A percentile compares a stretch with the other conserved stretches of the same genome.
These are phyloP conservation scores for Trichoderma semiorbis DNA, from an alignment of 2,329 filamentous ascomycete genomes.

Conservation along the genomic window DNA sequence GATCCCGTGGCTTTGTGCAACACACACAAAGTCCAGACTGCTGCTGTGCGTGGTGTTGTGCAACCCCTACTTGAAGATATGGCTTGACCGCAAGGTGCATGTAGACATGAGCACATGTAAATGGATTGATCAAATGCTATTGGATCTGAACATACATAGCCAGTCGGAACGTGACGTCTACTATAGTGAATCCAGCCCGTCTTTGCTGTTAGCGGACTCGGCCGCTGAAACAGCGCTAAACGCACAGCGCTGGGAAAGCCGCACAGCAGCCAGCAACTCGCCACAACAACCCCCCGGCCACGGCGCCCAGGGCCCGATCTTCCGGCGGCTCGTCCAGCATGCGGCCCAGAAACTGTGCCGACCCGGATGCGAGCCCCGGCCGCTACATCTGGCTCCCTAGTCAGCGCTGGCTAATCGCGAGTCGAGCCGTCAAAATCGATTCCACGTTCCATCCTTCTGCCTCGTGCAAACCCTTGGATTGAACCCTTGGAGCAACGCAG, in stretches of 20 bases:
- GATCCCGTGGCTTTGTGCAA: not conserved
- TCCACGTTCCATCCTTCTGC: not conserved
- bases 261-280: not conserved
- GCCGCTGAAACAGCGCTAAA: not conserved
- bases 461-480: not conserved
- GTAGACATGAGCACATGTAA: not conserved
- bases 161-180: not conserved
- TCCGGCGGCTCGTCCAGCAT: conserved; percentile 3
- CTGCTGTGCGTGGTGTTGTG: not conserved
- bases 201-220: not conserved
- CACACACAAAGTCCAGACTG: not conserved
- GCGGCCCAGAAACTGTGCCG: not conserved
- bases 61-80: not conserved
- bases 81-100: not conserved
- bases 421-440: not conserved
- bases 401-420: not conserved
- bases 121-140: not conserved
- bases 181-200: not conserved
- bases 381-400: not conserved
- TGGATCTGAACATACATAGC: not conserved
- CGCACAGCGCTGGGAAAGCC: not conserved
- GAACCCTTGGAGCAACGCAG: not conserved
- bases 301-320: conserved; percentile 8
- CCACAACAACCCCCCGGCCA: not conserved
- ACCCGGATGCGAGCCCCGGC: conserved; percentile 8